Base-by-base conservation (phyloP, 768 basidiomycete species). In the Gloeophyllum trabeum region DNA sequence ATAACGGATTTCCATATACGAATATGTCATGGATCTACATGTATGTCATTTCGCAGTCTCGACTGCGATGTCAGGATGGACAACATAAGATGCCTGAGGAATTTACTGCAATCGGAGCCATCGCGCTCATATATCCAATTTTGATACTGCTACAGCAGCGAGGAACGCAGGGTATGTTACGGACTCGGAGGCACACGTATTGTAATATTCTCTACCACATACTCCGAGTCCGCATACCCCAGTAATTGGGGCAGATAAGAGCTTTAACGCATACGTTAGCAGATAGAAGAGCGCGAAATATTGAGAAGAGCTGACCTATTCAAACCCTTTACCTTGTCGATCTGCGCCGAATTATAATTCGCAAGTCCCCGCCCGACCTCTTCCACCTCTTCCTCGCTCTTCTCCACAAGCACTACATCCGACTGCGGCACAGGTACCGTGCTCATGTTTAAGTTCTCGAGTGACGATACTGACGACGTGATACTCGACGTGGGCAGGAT, bases 221-320 rank as follows among this genome's bases (percentile, higher is more conserved):
- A 87, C 58, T 98, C 96, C 21, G 89, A 86, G 56, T 99, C 96
- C 12, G 86, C 87, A 59, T 99, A 98, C 2, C 92, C 94, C 38
- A 99, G 60, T 4, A 92, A 53, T 45, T 79, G 75, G 6, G 81
- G 66, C 28, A 99, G 77, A 40, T 85, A 72, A 1, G 88, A 81
- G 50, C 94, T 98, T 56, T 4, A 41, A 47, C 40, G 37, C 1
- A 44, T 24, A 22, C 40, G 43, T 51, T 41, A 50, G 46, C 49
- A 45, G 43, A 43, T 42, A 42, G 43, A 44, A 41, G 19, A 35
- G 35, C 14, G 24, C 13, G 30, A 6, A 6, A n/a, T 3, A 20
- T n/a, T 32, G 3, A 5, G 14, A n/a, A 21, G 3, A 3, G 40
- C 38, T 32, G 51, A 92, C 93, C 93, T 97, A 60, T 92, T 88